Base-by-base conservation (phyloP, 805 yeast genomes). In the Jamesozyma jinghongensis region DNA sequence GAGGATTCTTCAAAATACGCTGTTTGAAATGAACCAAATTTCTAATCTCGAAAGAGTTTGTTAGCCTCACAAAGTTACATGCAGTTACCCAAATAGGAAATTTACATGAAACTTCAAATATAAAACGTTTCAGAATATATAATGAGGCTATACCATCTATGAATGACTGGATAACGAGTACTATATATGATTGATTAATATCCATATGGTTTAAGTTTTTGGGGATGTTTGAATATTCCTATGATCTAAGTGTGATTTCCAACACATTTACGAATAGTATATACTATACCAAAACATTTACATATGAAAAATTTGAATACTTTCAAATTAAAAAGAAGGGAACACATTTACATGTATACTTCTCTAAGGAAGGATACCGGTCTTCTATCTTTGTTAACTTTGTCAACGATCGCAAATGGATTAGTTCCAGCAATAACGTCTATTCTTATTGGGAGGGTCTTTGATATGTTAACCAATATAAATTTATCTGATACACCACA, bases 361-460 rank as follows among this genome's bases (percentile, higher is more conserved):
- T 36, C 43, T 13, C 22, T 45, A 1, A 31, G 42, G 10, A 47
- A 48, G 12, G 69, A 67, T 42, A 37, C 44, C 4, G 32, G 45
- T 2, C 19, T 63, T 1, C 26, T 65, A 6, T 1, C 42, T 3
- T n/a, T 61, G 7, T 70, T 68, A 2, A 17, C 54, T 0, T 2
- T 66, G 0, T 48, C 71, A n/a, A 71, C 82, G 14, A 47, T 67
- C 8, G 47, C 70, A 1, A 66, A 77, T n/a, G 76, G 87, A 0
- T 53, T 74, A 2, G 73, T 74, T 0, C 75, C 85, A 0, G 79
- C 85, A 0, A 67, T 73, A 2, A 71, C 75, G 16, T 73, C 94
- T 0, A 67, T 84, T 3, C 51, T 87, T 12, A 73, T 81, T 44
- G 92, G 94, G 3, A 61, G 71, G 40, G 68, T 82, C 0, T 84